phyloP scores from a whole-genome alignment of 495 filamentous ascomycete species.

The Neurospora tetraspora region DNA sequence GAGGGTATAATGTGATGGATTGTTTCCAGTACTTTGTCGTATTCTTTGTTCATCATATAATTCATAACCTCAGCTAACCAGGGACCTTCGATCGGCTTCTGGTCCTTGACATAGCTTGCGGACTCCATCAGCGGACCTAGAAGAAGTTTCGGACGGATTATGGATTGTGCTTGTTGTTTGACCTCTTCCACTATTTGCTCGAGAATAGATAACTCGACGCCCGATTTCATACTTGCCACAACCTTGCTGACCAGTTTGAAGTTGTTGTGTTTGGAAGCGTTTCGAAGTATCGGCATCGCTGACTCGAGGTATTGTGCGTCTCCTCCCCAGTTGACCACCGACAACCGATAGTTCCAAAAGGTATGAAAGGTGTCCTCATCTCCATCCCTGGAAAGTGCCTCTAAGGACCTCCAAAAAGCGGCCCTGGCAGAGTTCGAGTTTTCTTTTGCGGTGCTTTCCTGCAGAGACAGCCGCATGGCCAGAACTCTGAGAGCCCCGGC shows the following conservation, averaged over 20 bases:
- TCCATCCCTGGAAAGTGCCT: background rate
- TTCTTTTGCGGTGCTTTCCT: background rate
- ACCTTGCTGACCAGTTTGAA: too few relatives aligned
- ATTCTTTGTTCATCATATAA: background rate
- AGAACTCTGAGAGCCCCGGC: background rate
- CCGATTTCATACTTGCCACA: too few relatives aligned
- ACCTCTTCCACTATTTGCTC: background rate
- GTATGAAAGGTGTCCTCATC: background rate
- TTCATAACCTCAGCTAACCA: rapidly evolving
- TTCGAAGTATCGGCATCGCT: background rate
- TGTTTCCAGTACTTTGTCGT: background rate
- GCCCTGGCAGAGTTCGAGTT: background rate
- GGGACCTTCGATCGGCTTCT: too few relatives aligned
- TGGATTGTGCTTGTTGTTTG: background rate
- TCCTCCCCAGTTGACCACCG: background rate
- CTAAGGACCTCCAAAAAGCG: background rate
- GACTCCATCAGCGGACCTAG: background rate
- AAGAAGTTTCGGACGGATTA: background rate
- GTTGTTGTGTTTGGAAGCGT: background rate
- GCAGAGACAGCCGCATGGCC: background rate
- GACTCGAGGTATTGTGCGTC: background rate
- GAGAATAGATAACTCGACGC: background rate
- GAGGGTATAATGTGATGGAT: background rate
- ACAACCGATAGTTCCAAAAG: background rate
- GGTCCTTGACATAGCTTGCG: background rate